Evolutionary conservation across 2,329 filamentous ascomycete genomes (phyloP).

Genomic region (Penicillium decumbens): DNA sequence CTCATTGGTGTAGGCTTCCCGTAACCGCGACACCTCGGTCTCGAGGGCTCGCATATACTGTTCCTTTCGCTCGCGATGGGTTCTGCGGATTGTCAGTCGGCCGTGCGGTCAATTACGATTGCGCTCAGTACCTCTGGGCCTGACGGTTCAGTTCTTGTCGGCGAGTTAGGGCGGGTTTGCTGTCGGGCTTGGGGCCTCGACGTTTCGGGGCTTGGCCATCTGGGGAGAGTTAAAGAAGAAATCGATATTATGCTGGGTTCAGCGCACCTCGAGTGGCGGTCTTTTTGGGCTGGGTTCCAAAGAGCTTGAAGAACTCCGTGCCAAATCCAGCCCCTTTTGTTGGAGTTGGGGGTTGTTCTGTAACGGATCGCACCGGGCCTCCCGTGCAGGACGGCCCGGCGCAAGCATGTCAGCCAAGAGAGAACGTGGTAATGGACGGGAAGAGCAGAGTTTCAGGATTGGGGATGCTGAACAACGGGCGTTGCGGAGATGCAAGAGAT

Average conservation of each 20-base stretch:
- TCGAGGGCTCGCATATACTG: conserved; percentile 92
- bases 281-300: conserved; percentile 60
- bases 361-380: conserved; percentile 11
- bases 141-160: conserved; percentile 93
- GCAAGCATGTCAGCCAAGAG: conserved; percentile 14
- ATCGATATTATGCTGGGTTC: not conserved
- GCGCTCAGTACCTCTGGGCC: conserved; percentile 71
- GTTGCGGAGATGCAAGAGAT: not conserved
- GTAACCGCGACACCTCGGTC: conserved; percentile 81
- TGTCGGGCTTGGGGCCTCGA: conserved; percentile 91
- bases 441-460: not conserved
- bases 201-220: conserved; percentile 85
- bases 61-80: conserved; percentile 94
- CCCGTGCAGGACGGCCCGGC: conserved; percentile 14
- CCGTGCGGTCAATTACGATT: not conserved
- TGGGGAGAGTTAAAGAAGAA: conserved; percentile 26
- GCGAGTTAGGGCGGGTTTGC: conserved; percentile 85
- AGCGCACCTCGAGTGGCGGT: conserved; percentile 62
- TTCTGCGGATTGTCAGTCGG: conserved; percentile 52
- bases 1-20: conserved; percentile 67
- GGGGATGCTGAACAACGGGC: not conserved
- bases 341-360: conserved; percentile 22
- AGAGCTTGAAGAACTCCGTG: conserved; percentile 48
- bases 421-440: not conserved
- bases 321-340: conserved; percentile 19